Base-by-base conservation (phyloP, 2,329 filamentous ascomycete species). In the Penicillium sclerotiorum region DNA sequence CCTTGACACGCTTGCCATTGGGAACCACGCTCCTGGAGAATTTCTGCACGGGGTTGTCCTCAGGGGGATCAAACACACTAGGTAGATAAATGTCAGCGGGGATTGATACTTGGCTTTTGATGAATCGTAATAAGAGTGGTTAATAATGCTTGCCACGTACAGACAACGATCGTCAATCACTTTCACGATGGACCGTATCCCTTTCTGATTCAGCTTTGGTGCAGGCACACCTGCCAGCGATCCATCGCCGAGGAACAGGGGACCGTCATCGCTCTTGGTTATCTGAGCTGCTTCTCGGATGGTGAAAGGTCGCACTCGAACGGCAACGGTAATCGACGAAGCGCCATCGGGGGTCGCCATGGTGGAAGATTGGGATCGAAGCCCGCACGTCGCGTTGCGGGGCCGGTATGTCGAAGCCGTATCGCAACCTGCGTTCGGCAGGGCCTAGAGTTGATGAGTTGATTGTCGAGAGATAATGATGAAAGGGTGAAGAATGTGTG, bases 221-320 rank as follows among this genome's bases (percentile, higher is more conserved):
- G 90, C 82, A 1, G 93, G 91, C 12, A 82, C 86, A 38, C 84
- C 88, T n/a, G 94, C 94, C 49, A 99, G 80, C 15, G 93, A 97
- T 52, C 94, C 94, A 70, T 99, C 94, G 53, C 94, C 94, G n/a
- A 99, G 82, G 68, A 99, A 99, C 30, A 96, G 73, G 5, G 90
- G 91, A 46, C 87, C 86, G 71, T 96, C 93, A 62, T 99, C 93
- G 64, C 72, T 74, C 70, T 79, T 80, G 25, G 77, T 75, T 79
- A 99, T 77, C 75, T 97, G 93, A 33, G 94, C 94, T 60, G 94
- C 94, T 80, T 99, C 94, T 75, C 91, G 82, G 61, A 97, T 96
- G 11, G 84, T 87, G 63, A 87, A 87, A 18, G 84, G 84, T 53
- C 84, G 78, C 42, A 87, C 83, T 70, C 83, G 77, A 56, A 87